A percentile compares a stretch with the other conserved stretches of the same genome.
Conservation (phyloP, 2,329 filamentous ascomycete genomes). For the Ceratocystis destructans region DNA sequence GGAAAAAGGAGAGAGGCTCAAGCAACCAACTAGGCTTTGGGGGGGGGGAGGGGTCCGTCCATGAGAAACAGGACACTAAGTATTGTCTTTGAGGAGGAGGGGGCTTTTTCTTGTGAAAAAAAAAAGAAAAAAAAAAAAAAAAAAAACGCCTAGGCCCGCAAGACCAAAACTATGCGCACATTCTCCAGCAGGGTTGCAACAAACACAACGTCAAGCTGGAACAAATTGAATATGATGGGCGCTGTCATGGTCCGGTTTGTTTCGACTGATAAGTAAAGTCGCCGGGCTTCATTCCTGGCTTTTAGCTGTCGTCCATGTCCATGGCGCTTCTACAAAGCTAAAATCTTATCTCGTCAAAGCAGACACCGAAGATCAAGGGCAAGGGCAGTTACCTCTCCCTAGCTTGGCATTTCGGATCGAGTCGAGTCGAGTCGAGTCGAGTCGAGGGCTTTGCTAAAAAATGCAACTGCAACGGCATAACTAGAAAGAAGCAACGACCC, state of each 20-base stretch:
- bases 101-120: background rate
- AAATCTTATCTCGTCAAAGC: background rate
- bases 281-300: no score
- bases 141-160: background rate
- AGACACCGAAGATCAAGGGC: background rate
- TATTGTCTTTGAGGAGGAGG: no score
- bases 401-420: background rate
- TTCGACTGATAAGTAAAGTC: background rate
- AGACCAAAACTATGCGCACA: no score
- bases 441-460: background rate
- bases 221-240: no score
- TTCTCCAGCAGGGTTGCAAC: no score
- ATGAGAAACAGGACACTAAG: no score
- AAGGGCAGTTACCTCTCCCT: background rate
- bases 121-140: background rate
- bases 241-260: background rate
- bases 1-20: background rate
- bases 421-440: background rate
- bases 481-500: background rate
- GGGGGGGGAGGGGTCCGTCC: no score
- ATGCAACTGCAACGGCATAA: background rate
- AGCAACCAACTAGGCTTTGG: no score
- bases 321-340: no score
- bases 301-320: no score
- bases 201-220: no score